Conservation (phyloP, 179 eudicot genomes). For the Silene vulgaris region DNA sequence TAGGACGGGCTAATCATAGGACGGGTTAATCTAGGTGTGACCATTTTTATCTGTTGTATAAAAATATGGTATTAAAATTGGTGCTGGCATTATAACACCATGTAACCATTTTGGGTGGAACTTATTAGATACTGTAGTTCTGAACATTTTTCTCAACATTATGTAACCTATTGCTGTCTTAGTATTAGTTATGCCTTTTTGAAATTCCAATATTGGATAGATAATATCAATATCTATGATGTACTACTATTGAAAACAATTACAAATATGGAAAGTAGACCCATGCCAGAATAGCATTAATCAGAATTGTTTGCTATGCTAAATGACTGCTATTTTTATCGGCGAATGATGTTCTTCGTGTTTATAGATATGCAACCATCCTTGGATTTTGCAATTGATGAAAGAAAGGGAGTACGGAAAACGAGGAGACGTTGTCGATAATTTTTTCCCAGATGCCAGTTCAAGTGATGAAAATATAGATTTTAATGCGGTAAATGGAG, state of each 20-base stretch:
- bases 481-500: slow-evolving; percentile 58
- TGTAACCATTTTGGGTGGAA: background rate
- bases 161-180: background rate
- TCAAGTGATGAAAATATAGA: slow-evolving; percentile 79
- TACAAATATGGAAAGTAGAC: background rate
- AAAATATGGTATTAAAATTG: background rate
- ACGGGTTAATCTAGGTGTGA: background rate
- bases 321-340: background rate
- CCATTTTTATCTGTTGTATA: background rate
- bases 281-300: background rate
- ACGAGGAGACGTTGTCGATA: slow-evolving; percentile 56
- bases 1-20: background rate
- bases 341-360: slow-evolving; percentile 8
- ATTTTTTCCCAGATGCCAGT: slow-evolving; percentile 55
- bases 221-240: background rate
- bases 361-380: slow-evolving; percentile 92
- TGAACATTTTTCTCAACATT: background rate
- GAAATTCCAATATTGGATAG: background rate
- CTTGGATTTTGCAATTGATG: slow-evolving; percentile 78
- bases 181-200: background rate
- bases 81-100: background rate
- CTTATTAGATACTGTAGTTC: background rate
- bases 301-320: background rate
- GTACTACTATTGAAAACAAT: background rate
- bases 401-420: slow-evolving; percentile 59